phyloP scores from a whole-genome alignment of 129 eudicot species.

The Artemisia annua region DNA sequence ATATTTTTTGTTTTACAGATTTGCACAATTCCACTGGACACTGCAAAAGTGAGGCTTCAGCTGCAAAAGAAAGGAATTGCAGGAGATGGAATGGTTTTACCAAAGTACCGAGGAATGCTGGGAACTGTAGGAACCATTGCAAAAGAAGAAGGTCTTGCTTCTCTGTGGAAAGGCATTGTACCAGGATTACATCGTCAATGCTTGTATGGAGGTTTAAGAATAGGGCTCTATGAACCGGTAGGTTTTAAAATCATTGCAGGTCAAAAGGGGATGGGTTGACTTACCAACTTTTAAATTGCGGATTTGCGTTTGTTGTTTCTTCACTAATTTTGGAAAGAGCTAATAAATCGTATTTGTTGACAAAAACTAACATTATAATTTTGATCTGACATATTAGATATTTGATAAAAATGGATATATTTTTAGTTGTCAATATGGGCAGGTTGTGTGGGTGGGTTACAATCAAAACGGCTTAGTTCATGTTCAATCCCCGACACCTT shows the following conservation, averaged over 20 bases:
- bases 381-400: too few relatives aligned
- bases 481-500: background rate
- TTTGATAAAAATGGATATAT: background rate
- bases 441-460: background rate
- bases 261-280: too few relatives aligned
- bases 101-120: conserved; percentile 72
- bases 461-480: background rate
- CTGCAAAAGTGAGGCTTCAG: conserved; percentile 95
- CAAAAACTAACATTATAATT: too few relatives aligned
- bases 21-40: conserved; percentile 77
- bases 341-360: too few relatives aligned
- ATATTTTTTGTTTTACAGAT: conserved; percentile 30
- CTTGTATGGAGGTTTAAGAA: conserved; percentile 73
- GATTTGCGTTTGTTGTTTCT: too few relatives aligned
- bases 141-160: conserved; percentile 72
- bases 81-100: conserved; percentile 65
- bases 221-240: conserved; percentile 87
- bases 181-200: conserved; percentile 92
- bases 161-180: conserved; percentile 88
- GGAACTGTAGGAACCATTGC: conserved; percentile 89
- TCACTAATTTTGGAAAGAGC: too few relatives aligned
- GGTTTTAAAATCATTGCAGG: conserved; percentile 7
- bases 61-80: conserved; percentile 66
- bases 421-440: background rate
- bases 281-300: too few relatives aligned